These are phyloP conservation scores for Cynanchum wilfordii DNA, from an alignment of 257 asterid species.

Conservation along the genomic window DNA sequence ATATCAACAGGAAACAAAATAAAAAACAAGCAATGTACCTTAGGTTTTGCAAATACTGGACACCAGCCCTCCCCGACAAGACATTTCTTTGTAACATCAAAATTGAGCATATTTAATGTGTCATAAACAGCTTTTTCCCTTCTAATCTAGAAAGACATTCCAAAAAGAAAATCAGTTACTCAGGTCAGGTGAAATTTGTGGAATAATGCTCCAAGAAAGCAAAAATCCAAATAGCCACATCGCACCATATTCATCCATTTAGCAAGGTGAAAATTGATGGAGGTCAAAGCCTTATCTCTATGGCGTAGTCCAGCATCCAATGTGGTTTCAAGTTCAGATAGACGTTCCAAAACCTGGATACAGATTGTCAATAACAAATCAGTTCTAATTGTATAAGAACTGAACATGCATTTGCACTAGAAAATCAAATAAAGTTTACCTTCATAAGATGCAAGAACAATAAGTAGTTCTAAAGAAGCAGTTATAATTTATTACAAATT, in stretches of 20 bases:
- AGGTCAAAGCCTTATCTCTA: slow-evolving; percentile 68
- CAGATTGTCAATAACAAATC: slow-evolving; percentile 16
- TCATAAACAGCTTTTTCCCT: slow-evolving; percentile 95
- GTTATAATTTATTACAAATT: not conserved
- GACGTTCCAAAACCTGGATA: slow-evolving; percentile 74
- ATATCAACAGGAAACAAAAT: slow-evolving; percentile 4
- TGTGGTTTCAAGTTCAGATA: slow-evolving; percentile 85
- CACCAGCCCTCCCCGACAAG: slow-evolving; percentile 99
- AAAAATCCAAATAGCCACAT: slow-evolving; percentile 11
- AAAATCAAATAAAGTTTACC: not conserved
- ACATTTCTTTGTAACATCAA: slow-evolving; percentile 97
- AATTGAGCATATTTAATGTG: slow-evolving; percentile 86
- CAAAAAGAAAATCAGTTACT: slow-evolving; percentile 22
- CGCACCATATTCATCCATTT: slow-evolving; percentile 80
- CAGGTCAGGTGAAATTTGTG: slow-evolving; percentile 7
- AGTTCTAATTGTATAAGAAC: not conserved
- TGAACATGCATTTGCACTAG: not conserved
- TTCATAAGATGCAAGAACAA: not conserved
- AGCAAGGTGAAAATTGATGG: slow-evolving; percentile 72
- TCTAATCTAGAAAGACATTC: slow-evolving; percentile 60
- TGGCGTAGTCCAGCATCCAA: slow-evolving; percentile 88
- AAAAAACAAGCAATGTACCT: slow-evolving; percentile 40
- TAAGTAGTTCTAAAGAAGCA: not conserved
- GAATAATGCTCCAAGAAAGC: slow-evolving; percentile 1
- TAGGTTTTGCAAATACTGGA: slow-evolving; percentile 77